A percentile compares a stretch with the other conserved stretches of the same genome.
phyloP scores from a whole-genome alignment of 2,329 filamentous ascomycete species.

The Calonectria naviculata region DNA sequence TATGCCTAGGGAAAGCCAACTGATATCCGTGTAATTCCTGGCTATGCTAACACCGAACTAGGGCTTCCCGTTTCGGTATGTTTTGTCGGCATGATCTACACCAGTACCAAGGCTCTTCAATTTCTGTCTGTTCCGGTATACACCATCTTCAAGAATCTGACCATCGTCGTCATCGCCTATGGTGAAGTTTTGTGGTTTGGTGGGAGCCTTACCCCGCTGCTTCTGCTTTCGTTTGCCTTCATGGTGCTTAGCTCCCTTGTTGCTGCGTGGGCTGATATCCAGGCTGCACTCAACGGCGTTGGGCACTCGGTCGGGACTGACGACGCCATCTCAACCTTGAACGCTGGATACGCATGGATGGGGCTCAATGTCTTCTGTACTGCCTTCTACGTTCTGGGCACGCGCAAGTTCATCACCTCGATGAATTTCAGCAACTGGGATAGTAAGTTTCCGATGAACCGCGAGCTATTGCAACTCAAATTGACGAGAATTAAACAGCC shows the following conservation, averaged over 20 bases:
- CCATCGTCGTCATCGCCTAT: conserved; percentile 98
- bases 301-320: neutral
- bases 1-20: conserved; percentile 56
- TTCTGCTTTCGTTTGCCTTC: conserved; percentile 91
- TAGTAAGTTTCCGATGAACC: neutral
- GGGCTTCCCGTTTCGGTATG: conserved; percentile 97
- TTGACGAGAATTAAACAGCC: neutral
- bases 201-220: conserved; percentile 88
- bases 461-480: neutral
- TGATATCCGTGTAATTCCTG: neutral
- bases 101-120: conserved; percentile 93
- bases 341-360: neutral
- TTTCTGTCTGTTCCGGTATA: conserved; percentile 98
- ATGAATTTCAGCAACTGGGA: neutral
- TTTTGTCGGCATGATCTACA: conserved; percentile 99
- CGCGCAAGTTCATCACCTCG: neutral
- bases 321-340: neutral
- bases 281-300: neutral
- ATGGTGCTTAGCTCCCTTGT: conserved; percentile 97
- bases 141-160: conserved; percentile 99
- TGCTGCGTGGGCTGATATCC: conserved; percentile 79
- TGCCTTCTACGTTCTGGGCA: neutral
- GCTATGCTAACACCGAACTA: conserved; percentile 48
- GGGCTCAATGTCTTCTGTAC: neutral
- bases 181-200: conserved; percentile 99